These are phyloP conservation scores for Elsinoe fawcettii DNA, from an alignment of 2,329 filamentous ascomycete species.

Conservation along the genomic window DNA sequence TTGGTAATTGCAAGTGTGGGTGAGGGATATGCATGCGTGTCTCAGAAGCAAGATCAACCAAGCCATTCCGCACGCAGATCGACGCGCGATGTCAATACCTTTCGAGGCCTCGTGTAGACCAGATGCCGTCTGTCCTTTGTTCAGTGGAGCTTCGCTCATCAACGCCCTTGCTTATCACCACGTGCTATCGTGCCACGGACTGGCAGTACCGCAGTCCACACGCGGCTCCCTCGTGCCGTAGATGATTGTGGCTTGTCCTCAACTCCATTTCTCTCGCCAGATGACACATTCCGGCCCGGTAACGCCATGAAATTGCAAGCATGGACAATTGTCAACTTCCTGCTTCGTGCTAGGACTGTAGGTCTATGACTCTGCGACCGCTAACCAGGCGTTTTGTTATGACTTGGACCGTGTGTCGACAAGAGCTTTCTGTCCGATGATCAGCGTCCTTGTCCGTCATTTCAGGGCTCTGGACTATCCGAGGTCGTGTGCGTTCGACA, in stretches of 20 bases:
- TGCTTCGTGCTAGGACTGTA: too few relatives aligned
- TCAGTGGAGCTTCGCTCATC: background rate
- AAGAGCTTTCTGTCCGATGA: background rate
- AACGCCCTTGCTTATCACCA: constrained; percentile 10
- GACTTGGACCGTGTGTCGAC: background rate
- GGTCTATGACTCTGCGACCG: background rate
- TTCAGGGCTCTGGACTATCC: background rate
- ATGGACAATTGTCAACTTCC: background rate
- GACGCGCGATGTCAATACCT: background rate
- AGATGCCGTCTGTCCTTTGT: background rate
- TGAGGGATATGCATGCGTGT: background rate
- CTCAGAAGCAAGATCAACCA: constrained; percentile 2
- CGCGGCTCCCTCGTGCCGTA: constrained; percentile 5
- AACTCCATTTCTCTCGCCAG: background rate
- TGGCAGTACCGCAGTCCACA: background rate
- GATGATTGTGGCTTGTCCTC: constrained; percentile 10
- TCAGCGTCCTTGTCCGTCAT: background rate
- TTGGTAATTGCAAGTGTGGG: background rate
- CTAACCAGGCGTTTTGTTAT: background rate
- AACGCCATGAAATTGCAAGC: background rate
- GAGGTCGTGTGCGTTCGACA: background rate
- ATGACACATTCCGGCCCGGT: background rate
- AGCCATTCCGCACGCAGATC: constrained; percentile 5
- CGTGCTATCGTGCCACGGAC: constrained; percentile 11
- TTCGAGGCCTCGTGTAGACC: background rate